Base-by-base conservation (phyloP, 306 rosid genomes). In the Geum urbanum region DNA sequence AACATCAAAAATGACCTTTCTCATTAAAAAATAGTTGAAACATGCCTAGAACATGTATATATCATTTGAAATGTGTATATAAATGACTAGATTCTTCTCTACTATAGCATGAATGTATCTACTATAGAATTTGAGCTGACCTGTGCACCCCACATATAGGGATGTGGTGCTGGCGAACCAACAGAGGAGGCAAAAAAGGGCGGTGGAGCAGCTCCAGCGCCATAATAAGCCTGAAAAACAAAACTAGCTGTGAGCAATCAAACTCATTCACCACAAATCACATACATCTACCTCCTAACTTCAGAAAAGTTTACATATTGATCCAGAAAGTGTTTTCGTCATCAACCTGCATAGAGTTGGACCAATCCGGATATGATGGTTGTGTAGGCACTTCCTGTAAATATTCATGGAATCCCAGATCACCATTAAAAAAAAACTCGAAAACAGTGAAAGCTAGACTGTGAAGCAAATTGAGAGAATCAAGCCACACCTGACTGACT, bases 91-190 rank as follows among this genome's bases (percentile, higher is more conserved):
- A 32, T 32, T 32, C 37, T 32, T 32, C 37, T 32, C 37, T 32
- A 32, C 37, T 32, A 32, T 32, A 32, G 37, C 37, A 32, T 32
- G 37, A 32, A 32, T 32, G 37, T 3, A 32, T 32, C 37, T 32
- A 32, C 37, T 32, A 32, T 32, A 1, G 37, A 32, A 32, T 32
- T 32, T 32, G 15, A 58, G 55, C 53, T 71, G 60, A 95, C 99
- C 92, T 95, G 99, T 71, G 89, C 50, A 78, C 99, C 99, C 99
- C 99, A 95, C 50, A 95, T 10, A 86, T 91, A 95, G 14, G 97
- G 99, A 73, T 95, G 97, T 18, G 96, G 92, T 63, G 91, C 67
- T 20, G 97, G 87, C 6, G 98, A 81, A 75, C 92, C 95, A 75
- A 92, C 94, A 20, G 96, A 88, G 7, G 99, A 77, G 58, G 99